Percentiles rank a stretch among this genome's conserved stretches.
phyloP scores from a whole-genome alignment of 2,329 filamentous ascomycete genomes.

The Zymoseptoria crescenta region DNA sequence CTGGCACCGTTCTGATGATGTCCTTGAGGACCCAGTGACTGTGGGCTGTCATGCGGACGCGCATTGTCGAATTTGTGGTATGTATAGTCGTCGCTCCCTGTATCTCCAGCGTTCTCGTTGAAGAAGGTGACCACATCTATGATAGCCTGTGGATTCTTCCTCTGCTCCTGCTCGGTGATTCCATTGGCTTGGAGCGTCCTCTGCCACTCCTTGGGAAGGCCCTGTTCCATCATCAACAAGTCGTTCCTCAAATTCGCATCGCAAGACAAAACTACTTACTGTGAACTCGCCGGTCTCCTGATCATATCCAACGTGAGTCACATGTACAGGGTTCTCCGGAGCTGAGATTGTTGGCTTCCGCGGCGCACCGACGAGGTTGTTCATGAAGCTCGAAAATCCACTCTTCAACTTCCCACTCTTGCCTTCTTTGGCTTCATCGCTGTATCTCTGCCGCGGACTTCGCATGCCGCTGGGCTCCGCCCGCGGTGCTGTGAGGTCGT shows the following conservation, averaged over 20 bases:
- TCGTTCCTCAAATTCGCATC: constrained; percentile 3
- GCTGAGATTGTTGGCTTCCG: constrained; percentile 93
- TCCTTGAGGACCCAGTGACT: constrained; percentile 24
- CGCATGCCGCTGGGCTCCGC: constrained; percentile 41
- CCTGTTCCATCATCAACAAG: constrained; percentile 38
- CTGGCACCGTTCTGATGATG: constrained; percentile 22
- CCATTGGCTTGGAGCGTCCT: constrained; percentile 89
- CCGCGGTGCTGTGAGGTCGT: constrained; percentile 40
- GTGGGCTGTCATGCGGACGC: constrained; percentile 47
- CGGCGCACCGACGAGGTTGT: constrained; percentile 72
- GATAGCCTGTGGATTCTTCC: constrained; percentile 91
- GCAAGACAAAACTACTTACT: constrained; percentile 46
- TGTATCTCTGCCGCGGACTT: constrained; percentile 61
- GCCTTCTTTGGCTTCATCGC: constrained; percentile 64
- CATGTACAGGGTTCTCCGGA: constrained; percentile 93
- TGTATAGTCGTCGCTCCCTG: constrained; percentile 72
- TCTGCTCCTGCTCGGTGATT: constrained; percentile 91
- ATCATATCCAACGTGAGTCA: constrained; percentile 96
- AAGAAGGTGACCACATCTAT: constrained; percentile 95
- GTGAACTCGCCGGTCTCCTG: constrained; percentile 95
- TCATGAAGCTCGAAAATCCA: constrained; percentile 81
- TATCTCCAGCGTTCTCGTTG: constrained; percentile 79
- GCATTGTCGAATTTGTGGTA: constrained; percentile 96
- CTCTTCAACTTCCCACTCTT: constrained; percentile 67
- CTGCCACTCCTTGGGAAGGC: constrained; percentile 96